phyloP scores from a whole-genome alignment of 2,329 filamentous ascomycete genomes.

The Aureobasidium sp. region DNA sequence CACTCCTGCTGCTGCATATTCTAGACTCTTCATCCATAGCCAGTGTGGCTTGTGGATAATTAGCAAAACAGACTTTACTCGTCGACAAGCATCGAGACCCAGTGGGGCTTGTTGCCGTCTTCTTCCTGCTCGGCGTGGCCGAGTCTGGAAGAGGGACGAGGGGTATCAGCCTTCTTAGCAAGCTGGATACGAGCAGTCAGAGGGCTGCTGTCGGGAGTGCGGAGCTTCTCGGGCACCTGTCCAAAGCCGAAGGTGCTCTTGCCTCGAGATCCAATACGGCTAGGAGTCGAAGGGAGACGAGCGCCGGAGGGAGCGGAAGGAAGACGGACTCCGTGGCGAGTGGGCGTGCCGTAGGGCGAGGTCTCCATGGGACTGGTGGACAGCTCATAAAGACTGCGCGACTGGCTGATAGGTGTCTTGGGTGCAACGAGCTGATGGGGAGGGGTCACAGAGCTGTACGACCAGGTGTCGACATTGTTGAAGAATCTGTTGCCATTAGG shows the following conservation, averaged over 20 bases:
- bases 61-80: background rate
- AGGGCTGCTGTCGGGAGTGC: conserved; percentile 1
- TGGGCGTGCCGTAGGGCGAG: background rate
- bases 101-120: background rate
- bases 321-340: background rate
- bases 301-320: background rate
- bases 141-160: background rate
- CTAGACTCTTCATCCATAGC: background rate
- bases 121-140: background rate
- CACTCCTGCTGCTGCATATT: background rate
- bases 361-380: background rate
- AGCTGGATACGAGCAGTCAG: background rate
- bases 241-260: background rate
- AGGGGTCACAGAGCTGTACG: background rate
- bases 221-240: background rate
- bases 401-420: background rate
- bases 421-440: background rate
- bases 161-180: background rate
- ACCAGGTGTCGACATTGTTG: background rate
- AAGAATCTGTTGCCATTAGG: background rate
- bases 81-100: conserved; percentile 1
- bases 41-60: background rate
- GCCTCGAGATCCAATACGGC: background rate
- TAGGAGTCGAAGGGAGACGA: background rate
- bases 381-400: background rate